Evolutionary conservation across 495 filamentous ascomycete species (phyloP), one percentile per base, ranked within the genome.

Genomic region (Xylaria castorea): DNA sequence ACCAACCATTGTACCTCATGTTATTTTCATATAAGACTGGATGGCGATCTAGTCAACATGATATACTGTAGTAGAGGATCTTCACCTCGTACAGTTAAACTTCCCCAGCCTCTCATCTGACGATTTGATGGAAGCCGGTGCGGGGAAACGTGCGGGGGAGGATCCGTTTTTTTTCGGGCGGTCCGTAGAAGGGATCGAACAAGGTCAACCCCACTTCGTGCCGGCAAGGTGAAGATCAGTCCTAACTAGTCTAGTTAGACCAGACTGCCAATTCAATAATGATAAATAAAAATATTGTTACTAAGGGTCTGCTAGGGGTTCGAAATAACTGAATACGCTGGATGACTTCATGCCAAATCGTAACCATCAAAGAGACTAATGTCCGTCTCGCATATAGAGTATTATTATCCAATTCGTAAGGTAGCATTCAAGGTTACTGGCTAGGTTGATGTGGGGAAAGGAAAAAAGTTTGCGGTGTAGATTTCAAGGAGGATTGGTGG

Each of bases 61-160:
- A 61, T 36, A 48, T 48, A 7, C 20, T 25, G 25, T 32, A 9
- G 12, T 25, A 48, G 61, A 32, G 50, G 62, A 66, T 51, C 64
- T 51, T 51, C 46, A 16, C 27, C 48, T 30, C 14, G 9, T 42
- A 38, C 46, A 42, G 20, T 55, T 42, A 3, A 57, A 11, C 2
- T 55, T 68, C 48, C 66, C 66, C 66, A 68, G 48, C 66, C 46
- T 34, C 46, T 36, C 27, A 53, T 68, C 32, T 42, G 65, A 57
- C 44, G 48, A 42, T 68, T 34, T 44, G 8, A 27, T 20, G 30
- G 1, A 57, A 20, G 48, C 34, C 22, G 3, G 32, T 68, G 66
- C 66, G 66, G 66, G 66, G 66, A 68, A 57, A 27, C 36, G 5
- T 68, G 66, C 66, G 66, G 66, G 66, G 66, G 12, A 68, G 32